Base-by-base conservation (phyloP, 768 basidiomycete species). In the Calocera cornea region DNA sequence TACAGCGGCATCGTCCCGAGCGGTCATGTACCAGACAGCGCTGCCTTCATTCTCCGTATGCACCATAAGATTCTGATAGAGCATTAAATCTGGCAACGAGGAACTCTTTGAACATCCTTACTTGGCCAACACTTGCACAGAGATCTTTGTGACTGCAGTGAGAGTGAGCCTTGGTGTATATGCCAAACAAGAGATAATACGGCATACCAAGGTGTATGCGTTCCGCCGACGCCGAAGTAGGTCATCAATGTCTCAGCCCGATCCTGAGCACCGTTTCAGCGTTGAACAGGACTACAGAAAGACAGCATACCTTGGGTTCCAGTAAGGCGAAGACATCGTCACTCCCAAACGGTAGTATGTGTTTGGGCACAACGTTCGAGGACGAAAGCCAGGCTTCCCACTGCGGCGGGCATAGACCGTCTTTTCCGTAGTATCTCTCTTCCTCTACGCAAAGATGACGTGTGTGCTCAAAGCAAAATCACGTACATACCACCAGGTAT, bases 231-330 rank as follows among this genome's bases (percentile, higher is more conserved):
- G 7, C 91, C 91, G 5, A 91, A 76, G 72, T 93, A 93, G 72
- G 88, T 90, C 89, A 93, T 91, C 2, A 93, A 77, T 0, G 89
- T 91, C 72, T 92, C 87, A 1, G 90, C 84, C 31, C 77, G 78
- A 49, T 79, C 79, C 88, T 89, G 63, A 3, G 66, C 36, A 36
- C 68, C 11, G 68, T 17, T 33, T 31, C 41, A 49, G 38, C 17
- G n/a, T 34, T 8, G 2, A 41, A 22, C 5, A 3, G 41, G n/a
- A 60, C 29, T 33, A 65, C 27, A 64, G 65, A 14, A 63, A 36
- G 7, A 0, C 27, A 29, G 75, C 83, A 38, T 70, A 88, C 88
- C 70, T 78, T 69, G 50, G 80, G 72, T 1, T 85, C 83, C 22
- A 87, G 80, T 70, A 82, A 80, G 22, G 80, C 78, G 69, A 90